Conservation (phyloP, 192 early-diverging fungal genomes). For the Phlyctochytrium planicorne region DNA sequence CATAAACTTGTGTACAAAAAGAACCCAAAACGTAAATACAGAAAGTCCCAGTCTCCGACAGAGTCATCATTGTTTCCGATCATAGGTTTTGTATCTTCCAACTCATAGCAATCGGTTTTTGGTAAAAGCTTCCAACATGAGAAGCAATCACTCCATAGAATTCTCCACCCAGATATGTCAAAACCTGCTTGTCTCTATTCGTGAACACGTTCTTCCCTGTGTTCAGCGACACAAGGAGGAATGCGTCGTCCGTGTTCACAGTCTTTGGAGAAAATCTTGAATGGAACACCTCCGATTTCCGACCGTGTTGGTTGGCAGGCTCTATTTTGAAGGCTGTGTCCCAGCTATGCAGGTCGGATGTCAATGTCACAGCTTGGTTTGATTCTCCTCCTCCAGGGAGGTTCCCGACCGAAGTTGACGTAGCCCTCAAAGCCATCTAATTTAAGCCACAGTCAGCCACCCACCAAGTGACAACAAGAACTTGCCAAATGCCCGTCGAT, state of each 20-base stretch:
- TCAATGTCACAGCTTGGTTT: constrained; percentile 10
- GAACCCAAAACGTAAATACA: no score
- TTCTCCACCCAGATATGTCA: not conserved
- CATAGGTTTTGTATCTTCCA: no score
- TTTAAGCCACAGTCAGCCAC: no score
- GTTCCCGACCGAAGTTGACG: constrained; percentile 4
- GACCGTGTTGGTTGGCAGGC: not conserved
- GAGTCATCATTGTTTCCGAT: no score
- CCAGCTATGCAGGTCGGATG: constrained; percentile 2
- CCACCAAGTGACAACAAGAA: no score
- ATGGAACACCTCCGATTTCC: no score
- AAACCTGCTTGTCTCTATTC: not conserved
- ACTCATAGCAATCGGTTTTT: not conserved
- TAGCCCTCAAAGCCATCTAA: not conserved
- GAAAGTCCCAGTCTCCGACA: no score
- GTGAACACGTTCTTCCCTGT: not conserved
- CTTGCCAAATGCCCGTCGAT: no score
- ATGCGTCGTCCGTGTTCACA: not conserved
- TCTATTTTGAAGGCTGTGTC: not conserved
- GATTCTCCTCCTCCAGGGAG: constrained; percentile 18
- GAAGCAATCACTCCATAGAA: not conserved
- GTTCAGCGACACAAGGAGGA: not conserved
- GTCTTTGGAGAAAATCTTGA: not conserved
- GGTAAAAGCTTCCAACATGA: not conserved
- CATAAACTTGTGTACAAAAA: no score